phyloP scores from a whole-genome alignment of 805 yeast genomes.

The Candida parachauliodes region DNA sequence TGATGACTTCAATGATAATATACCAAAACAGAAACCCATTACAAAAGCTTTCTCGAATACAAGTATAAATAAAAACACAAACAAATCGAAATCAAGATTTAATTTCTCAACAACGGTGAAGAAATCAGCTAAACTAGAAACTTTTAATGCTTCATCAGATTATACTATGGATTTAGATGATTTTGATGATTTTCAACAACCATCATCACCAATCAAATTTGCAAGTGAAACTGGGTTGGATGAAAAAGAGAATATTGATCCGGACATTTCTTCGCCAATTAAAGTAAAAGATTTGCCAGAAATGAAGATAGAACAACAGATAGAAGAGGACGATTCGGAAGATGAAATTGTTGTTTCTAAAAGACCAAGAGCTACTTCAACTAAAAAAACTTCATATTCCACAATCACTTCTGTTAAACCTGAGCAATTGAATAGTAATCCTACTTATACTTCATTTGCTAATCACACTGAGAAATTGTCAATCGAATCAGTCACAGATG shows the following conservation, averaged over 20 bases:
- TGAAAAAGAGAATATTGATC: slow-evolving; percentile 14
- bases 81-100: slow-evolving; percentile 19
- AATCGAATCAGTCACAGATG: slow-evolving; percentile 16
- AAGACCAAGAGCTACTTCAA: slow-evolving; percentile 43
- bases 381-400: slow-evolving; percentile 26
- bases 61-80: slow-evolving; percentile 13
- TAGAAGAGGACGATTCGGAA: slow-evolving; percentile 44
- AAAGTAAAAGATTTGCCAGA: slow-evolving; percentile 3
- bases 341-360: slow-evolving; percentile 55
- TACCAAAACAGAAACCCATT: slow-evolving; percentile 9
- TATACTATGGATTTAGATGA: slow-evolving; percentile 19
- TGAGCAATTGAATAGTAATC: slow-evolving; percentile 21
- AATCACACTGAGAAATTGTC: slow-evolving; percentile 34
- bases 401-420: slow-evolving; percentile 41
- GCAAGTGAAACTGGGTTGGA: slow-evolving; percentile 6
- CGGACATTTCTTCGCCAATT: slow-evolving; percentile 7
- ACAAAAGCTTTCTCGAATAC: neutral
- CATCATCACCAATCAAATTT: slow-evolving; percentile 37
- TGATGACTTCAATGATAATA: slow-evolving; percentile 44
- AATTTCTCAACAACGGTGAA: slow-evolving; percentile 25
- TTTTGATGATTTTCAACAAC: slow-evolving; percentile 10
- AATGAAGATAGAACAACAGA: slow-evolving; percentile 5
- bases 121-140: slow-evolving; percentile 14
- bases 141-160: slow-evolving; percentile 25
- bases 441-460: slow-evolving; percentile 15